Conservation (phyloP, 805 yeast species). For the Ogataea populi-albae region DNA sequence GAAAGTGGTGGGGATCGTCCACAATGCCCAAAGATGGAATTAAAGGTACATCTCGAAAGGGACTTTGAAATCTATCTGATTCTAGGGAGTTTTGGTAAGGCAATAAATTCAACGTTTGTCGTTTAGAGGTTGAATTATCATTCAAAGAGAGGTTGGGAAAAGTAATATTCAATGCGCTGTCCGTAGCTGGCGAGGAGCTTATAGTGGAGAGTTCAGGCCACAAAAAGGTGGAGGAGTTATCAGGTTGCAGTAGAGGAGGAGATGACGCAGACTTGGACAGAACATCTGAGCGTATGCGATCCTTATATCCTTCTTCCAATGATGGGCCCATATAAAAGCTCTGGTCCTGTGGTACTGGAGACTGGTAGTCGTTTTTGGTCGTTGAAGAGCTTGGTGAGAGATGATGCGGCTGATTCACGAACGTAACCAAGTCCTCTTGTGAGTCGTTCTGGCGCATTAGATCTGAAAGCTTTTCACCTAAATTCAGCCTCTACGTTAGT, state of each 20-base stretch:
- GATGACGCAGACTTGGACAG: conserved; percentile 1
- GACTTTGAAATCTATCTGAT: conserved; percentile 1
- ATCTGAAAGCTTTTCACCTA: conserved; percentile 3
- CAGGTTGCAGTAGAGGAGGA: conserved; percentile 4
- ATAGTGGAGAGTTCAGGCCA: conserved; percentile 14
- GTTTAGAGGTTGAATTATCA: background rate
- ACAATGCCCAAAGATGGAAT: conserved; percentile 21
- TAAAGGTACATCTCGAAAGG: conserved; percentile 9
- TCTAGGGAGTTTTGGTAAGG: too few species aligned
- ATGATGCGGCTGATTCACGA: background rate
- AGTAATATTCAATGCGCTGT: conserved; percentile 1
- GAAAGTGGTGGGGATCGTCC: conserved; percentile 34
- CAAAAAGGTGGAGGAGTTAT: conserved; percentile 5
- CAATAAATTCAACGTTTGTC: background rate
- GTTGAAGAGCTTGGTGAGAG: background rate
- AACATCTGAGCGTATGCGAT: conserved; percentile 4
- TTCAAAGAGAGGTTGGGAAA: conserved; percentile 1
- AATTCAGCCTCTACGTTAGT: too few species aligned
- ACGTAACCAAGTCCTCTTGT: conserved; percentile 17
- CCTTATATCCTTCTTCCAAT: conserved; percentile 20
- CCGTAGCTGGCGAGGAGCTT: conserved; percentile 13
- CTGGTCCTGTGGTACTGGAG: conserved; percentile 2
- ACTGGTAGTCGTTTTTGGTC: background rate
- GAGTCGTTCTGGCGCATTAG: conserved; percentile 10
- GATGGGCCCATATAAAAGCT: conserved; percentile 23